Base-by-base conservation (phyloP, 805 yeast species). In the Ogataea henricii region DNA sequence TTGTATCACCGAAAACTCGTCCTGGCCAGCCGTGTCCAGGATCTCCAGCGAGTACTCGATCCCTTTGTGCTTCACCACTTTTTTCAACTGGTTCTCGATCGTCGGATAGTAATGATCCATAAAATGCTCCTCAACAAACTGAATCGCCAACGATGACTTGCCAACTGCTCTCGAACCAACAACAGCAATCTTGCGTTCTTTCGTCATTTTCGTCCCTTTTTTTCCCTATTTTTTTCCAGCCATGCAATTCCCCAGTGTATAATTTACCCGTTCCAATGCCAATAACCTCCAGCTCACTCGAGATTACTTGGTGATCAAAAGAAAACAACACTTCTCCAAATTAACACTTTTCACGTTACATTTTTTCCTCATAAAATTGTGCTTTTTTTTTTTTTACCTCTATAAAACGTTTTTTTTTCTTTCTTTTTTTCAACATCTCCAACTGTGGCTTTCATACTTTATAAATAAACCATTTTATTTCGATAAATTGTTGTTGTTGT, bases 21-120 rank as follows among this genome's bases (percentile, higher is more conserved):
- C 96, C 70, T 89, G 95, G 6, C 97, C 97, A 0, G 96, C 96
- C 0, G 97, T 90, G 62, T 90, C 97, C 51, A 89, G 71, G 45
- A 90, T 87, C 64, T 89, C 96, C 21, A 91, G 80, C 45, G 83
- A 83, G 63, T 86, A 90, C 45, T 85, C 87, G 56, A 82, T 85
- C 52, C 85, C 86, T 51, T 85, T 79, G 65, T 85, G 80, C 49
- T 74, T 76, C 60, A 89, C 76, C 29, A 76, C 74, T 63, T 87
- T 89, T 62, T 82, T 76, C 67, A 87, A 87, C 66, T 87, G 91
- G 67, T 87, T 89, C 64, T 89, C 95, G 52, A 88, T 87, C 5
- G 97, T 90, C 25, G 97, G 97, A 66, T 89, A 90, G 68, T 90
- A 89, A 27, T 85, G 77, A 66, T 90, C 97, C 20, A 87, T 87